Conservation (phyloP, 257 asterid species). For the Pogostemon cablin region DNA sequence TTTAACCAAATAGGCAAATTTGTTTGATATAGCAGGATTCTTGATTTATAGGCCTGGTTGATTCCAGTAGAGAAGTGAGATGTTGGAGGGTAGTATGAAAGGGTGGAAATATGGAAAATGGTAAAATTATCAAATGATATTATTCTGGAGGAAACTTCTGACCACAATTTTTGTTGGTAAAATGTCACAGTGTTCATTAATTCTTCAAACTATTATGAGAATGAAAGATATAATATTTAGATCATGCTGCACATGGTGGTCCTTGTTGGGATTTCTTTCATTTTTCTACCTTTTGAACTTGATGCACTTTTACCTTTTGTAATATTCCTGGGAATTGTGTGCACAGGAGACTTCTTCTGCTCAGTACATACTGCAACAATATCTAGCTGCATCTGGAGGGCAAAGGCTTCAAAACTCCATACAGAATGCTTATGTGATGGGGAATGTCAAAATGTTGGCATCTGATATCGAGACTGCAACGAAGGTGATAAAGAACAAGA, state of each 20-base stretch:
- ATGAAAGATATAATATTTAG: conserved; percentile 24
- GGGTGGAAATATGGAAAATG: conserved; percentile 7
- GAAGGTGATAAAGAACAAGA: conserved; percentile 49
- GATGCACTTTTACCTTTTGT: not conserved
- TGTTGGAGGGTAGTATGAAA: not conserved
- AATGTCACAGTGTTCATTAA: conserved; percentile 37
- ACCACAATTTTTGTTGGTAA: conserved; percentile 40
- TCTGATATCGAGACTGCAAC: conserved; percentile 56
- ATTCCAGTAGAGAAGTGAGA: conserved; percentile 1
- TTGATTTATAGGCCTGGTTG: conserved; percentile 1
- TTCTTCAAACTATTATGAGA: conserved; percentile 26
- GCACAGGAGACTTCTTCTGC: conserved; percentile 58
- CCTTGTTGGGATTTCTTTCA: conserved; percentile 28
- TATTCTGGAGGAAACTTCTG: conserved; percentile 32
- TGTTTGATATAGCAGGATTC: conserved; percentile 2
- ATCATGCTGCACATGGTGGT: conserved; percentile 42
- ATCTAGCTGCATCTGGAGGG: conserved; percentile 62
- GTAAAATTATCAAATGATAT: conserved; percentile 16
- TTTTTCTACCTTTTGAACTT: not conserved
- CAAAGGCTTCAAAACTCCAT: conserved; percentile 54
- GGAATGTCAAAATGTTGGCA: conserved; percentile 60
- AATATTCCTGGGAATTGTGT: not conserved
- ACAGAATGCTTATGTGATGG: conserved; percentile 59
- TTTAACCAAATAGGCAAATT: conserved; percentile 5
- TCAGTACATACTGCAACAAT: conserved; percentile 62